phyloP scores from a whole-genome alignment of 2,329 filamentous ascomycete genomes.

The Podosphaera aphanis region DNA sequence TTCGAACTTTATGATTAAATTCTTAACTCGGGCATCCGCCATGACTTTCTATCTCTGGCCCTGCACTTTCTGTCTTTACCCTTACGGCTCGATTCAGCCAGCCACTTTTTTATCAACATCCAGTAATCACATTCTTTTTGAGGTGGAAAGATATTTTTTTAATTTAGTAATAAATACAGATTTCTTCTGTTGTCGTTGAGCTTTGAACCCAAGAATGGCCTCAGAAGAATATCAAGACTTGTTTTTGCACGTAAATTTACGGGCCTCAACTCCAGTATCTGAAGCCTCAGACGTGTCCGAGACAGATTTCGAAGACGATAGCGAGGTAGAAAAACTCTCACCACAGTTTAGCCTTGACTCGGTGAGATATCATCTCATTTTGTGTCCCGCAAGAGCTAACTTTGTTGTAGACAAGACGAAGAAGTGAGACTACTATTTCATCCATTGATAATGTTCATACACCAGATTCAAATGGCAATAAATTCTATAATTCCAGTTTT shows the following conservation, averaged over 20 bases:
- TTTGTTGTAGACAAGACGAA: constrained; percentile 33
- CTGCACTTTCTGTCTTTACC: too few species aligned
- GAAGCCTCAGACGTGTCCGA: constrained; percentile 24
- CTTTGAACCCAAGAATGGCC: background rate
- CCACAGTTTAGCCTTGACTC: constrained; percentile 46
- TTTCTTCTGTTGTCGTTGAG: too few species aligned
- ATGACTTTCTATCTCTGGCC: too few species aligned
- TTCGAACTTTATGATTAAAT: background rate
- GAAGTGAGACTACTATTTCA: constrained; percentile 67
- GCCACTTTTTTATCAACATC: too few species aligned
- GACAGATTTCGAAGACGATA: constrained; percentile 45
- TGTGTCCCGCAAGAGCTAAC: constrained; percentile 6
- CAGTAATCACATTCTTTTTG: too few species aligned
- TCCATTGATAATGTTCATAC: constrained; percentile 69
- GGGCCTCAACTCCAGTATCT: background rate
- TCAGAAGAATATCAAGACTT: background rate
- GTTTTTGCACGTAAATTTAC: background rate
- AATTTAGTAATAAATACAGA: too few species aligned
- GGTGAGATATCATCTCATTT: constrained; percentile 24
- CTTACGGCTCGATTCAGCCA: too few species aligned
- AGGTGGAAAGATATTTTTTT: too few species aligned
- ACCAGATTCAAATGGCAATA: constrained; percentile 37
- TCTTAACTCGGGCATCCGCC: background rate
- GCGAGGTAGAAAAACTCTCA: constrained; percentile 34
- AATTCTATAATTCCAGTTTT: constrained; percentile 36